phyloP scores from a whole-genome alignment of 2,329 filamentous ascomycete species.

The Xylariaceae sp. region DNA sequence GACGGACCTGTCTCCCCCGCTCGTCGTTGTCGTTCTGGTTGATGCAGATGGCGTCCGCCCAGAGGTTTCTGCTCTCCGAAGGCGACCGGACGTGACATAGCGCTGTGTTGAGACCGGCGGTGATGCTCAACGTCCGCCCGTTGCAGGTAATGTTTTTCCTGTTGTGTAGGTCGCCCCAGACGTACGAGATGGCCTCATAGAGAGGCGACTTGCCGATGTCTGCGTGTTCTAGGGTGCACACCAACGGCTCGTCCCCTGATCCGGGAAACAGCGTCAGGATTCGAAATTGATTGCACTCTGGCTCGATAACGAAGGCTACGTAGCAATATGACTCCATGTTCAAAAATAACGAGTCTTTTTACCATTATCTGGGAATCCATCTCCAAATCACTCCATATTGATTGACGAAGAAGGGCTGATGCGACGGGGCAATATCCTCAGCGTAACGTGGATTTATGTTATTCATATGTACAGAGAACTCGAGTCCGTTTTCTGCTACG shows the following conservation, averaged over 20 bases:
- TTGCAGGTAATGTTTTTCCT: constrained; percentile 22
- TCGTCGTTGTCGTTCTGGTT: constrained; percentile 25
- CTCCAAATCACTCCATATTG: too few species aligned
- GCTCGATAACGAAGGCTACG: constrained; percentile 21
- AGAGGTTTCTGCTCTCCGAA: constrained; percentile 16
- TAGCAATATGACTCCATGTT: constrained; percentile 24
- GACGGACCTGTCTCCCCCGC: constrained; percentile 24
- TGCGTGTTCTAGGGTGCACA: constrained; percentile 20
- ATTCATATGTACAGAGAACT: too few species aligned
- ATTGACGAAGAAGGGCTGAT: too few species aligned
- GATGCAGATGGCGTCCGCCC: constrained; percentile 29
- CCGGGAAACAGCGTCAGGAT: constrained; percentile 22
- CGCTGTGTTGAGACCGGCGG: constrained; percentile 1
- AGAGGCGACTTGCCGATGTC: constrained; percentile 15
- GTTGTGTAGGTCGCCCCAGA: constrained; percentile 18
- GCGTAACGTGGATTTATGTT: too few species aligned
- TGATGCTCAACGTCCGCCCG: constrained; percentile 9
- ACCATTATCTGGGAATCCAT: background rate
- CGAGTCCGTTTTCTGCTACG: too few species aligned
- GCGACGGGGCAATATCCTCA: too few species aligned
- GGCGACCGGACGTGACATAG: constrained; percentile 16
- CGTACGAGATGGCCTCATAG: constrained; percentile 30
- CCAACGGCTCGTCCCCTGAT: constrained; percentile 12
- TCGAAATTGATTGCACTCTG: constrained; percentile 18
- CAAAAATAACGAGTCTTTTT: background rate